phyloP scores from a whole-genome alignment of 2,329 filamentous ascomycete species.

The Botrytis porri region DNA sequence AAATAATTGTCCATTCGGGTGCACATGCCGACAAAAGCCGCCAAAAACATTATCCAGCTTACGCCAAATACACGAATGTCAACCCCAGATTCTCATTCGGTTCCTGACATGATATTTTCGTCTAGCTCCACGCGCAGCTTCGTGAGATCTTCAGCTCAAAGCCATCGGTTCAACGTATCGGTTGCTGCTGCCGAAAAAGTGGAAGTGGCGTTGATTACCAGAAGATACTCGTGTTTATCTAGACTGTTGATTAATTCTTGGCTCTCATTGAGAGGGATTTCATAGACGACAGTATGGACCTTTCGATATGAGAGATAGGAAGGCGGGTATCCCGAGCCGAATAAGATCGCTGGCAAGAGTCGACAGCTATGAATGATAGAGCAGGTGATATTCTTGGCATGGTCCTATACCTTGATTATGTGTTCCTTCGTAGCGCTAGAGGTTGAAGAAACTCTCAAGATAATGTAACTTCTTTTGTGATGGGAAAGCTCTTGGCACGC shows the following conservation, averaged over 20 bases:
- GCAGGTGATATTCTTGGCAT: not conserved
- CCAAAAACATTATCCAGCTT: not conserved
- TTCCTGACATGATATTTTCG: slow-evolving; percentile 5
- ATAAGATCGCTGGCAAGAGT: not conserved
- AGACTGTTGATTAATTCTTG: not conserved
- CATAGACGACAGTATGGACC: not conserved
- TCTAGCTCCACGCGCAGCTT: not conserved
- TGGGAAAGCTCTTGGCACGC: not conserved
- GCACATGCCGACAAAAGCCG: too few species aligned
- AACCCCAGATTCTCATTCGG: not conserved
- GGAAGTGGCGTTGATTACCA: not conserved
- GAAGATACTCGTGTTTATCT: not conserved
- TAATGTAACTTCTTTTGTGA: not conserved
- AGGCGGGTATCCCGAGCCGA: slow-evolving; percentile 8
- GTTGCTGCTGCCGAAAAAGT: not conserved
- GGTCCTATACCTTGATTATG: not conserved
- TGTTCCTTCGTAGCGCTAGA: not conserved
- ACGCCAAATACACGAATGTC: not conserved
- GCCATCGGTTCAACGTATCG: slow-evolving; percentile 2
- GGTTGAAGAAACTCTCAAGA: not conserved
- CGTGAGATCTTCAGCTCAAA: not conserved
- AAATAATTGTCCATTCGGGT: not conserved
- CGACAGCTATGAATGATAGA: not conserved
- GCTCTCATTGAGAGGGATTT: not conserved
- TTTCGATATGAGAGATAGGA: not conserved